phyloP scores from a whole-genome alignment of 2,329 filamentous ascomycete species.

The Clonostachys byssicola region DNA sequence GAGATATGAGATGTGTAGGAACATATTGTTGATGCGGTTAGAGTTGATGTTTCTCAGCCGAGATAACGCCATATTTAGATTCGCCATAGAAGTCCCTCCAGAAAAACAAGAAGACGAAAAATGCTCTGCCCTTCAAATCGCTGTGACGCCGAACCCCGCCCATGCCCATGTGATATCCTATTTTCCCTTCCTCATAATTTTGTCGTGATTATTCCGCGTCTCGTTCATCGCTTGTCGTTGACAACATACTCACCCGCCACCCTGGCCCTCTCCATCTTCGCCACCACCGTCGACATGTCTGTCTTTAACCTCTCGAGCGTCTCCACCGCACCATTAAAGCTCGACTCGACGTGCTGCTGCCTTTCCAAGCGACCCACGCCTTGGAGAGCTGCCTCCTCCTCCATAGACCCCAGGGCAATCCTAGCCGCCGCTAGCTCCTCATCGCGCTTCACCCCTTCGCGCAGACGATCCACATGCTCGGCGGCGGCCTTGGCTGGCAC shows the following conservation, averaged over 20 bases:
- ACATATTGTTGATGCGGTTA: no score
- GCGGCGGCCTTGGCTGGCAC: constrained; percentile 41
- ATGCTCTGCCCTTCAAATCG: not conserved
- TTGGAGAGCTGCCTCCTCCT: constrained; percentile 17
- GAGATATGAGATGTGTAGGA: no score
- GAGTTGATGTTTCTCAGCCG: no score
- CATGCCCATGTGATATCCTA: no score
- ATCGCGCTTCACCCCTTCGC: constrained; percentile 36
- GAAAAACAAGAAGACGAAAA: not conserved
- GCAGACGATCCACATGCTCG: constrained; percentile 32
- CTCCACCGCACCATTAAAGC: constrained; percentile 33
- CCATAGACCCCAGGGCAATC: constrained; percentile 11
- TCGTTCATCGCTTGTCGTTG: constrained; percentile 16
- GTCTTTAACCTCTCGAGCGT: constrained; percentile 49
- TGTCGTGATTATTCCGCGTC: not conserved
- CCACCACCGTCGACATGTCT: constrained; percentile 58
- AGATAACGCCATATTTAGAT: not conserved
- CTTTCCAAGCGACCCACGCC: constrained; percentile 32
- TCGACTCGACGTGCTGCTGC: constrained; percentile 18
- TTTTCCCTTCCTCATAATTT: not conserved
- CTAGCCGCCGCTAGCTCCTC: constrained; percentile 27
- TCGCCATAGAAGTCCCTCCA: not conserved
- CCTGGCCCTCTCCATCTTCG: constrained; percentile 61
- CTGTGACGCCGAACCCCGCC: not conserved
- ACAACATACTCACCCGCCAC: constrained; percentile 56